Conservation (phyloP, 176 grass and related monocot species). For the Eragrostis curvula region DNA sequence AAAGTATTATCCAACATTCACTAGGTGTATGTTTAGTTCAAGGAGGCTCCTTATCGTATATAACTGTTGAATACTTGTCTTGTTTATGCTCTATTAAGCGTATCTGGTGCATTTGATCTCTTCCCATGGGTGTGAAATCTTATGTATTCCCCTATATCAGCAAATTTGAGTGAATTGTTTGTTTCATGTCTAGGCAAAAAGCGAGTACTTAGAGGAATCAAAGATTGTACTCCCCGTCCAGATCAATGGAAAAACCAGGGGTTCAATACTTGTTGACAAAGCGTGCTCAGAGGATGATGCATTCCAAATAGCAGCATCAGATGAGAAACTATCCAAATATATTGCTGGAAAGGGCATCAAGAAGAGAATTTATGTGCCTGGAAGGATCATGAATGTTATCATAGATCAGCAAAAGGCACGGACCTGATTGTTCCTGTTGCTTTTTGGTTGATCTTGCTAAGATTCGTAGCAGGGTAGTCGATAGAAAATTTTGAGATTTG, state of each 20-base stretch:
- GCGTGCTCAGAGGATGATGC: slow-evolving; percentile 72
- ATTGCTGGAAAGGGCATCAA: slow-evolving; percentile 67
- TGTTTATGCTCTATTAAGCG: background rate
- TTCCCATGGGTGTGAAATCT: background rate
- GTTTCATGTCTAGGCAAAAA: slow-evolving; percentile 63
- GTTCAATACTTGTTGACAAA: slow-evolving; percentile 85
- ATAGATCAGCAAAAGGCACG: slow-evolving; percentile 81
- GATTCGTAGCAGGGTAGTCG: slow-evolving; percentile 8
- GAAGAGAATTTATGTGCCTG: slow-evolving; percentile 90
- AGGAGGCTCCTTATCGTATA: background rate
- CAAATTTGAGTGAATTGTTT: slow-evolving; percentile 30
- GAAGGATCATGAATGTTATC: slow-evolving; percentile 96
- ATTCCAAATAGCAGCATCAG: slow-evolving; percentile 66
- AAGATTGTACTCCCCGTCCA: slow-evolving; percentile 81
- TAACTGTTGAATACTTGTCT: slow-evolving; percentile 16
- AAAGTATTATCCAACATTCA: slow-evolving; percentile 7
- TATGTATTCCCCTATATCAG: background rate
- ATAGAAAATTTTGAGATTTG: background rate
- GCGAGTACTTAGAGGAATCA: slow-evolving; percentile 85
- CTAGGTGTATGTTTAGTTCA: background rate
- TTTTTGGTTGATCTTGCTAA: background rate
- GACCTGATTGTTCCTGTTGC: slow-evolving; percentile 35
- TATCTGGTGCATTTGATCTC: background rate
- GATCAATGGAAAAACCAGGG: slow-evolving; percentile 95
- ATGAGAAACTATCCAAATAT: slow-evolving; percentile 93